These are phyloP conservation scores for Tetrapyrgos nigripes DNA, from an alignment of 1,284 basidiomycete genomes.

Conservation along the genomic window DNA sequence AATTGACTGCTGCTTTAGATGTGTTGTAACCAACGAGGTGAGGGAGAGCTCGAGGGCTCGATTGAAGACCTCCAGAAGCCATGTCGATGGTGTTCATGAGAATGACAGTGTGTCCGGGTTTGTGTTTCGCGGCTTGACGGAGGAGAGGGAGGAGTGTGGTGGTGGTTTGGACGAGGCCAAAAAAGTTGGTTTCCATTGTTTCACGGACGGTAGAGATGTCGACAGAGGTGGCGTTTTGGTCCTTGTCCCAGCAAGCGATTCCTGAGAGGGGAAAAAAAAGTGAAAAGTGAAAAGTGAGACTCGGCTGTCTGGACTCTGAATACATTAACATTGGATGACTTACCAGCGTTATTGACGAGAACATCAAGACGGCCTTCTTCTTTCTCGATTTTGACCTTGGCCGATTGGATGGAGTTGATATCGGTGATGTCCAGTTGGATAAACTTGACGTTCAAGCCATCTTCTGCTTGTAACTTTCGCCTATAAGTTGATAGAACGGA, in stretches of 20 bases:
- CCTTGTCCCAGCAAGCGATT: constrained; percentile 33
- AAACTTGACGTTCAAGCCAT: constrained; percentile 33
- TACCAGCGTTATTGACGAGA: constrained; percentile 57
- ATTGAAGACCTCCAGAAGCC: constrained; percentile 58
- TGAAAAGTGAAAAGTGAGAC: background rate
- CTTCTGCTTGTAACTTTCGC: constrained; percentile 29
- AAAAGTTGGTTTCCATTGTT: constrained; percentile 44
- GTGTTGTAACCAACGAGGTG: constrained; percentile 23
- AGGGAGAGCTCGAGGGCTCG: background rate
- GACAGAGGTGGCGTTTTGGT: constrained; percentile 40
- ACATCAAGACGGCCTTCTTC: constrained; percentile 51
- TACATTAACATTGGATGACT: background rate
- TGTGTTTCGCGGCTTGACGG: constrained; percentile 24
- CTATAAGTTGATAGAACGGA: no score
- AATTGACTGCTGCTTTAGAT: constrained; percentile 27
- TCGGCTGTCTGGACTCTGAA: no score
- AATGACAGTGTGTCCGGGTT: constrained; percentile 31
- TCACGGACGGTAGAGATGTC: constrained; percentile 38
- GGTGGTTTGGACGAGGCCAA: constrained; percentile 43
- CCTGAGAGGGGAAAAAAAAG: constrained; percentile 23
- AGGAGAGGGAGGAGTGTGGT: constrained; percentile 42
- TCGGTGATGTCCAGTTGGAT: constrained; percentile 43
- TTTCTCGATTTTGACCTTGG: constrained; percentile 41
- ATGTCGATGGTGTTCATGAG: constrained; percentile 44
- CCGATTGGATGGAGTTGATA: constrained; percentile 36